Conservation (phyloP, 371 early-diverging fungal species). For the Batrachochytrium dendrobatidis region DNA sequence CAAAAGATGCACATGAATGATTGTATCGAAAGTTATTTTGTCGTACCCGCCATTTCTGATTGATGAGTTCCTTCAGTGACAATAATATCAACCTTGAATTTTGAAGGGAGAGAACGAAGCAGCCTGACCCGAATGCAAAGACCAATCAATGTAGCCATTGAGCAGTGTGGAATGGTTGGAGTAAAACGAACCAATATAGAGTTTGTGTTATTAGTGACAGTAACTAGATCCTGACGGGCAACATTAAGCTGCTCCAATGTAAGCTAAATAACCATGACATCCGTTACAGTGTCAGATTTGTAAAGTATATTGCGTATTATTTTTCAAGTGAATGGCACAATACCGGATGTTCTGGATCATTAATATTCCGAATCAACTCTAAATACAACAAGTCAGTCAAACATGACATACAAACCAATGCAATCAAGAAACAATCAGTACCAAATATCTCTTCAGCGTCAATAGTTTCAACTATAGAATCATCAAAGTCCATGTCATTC, state of each 20-base stretch:
- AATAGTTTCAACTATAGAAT: conserved; percentile 61
- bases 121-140: conserved; percentile 93
- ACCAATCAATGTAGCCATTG: conserved; percentile 99
- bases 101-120: conserved; percentile 71
- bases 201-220: conserved; percentile 60
- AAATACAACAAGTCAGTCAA: neutral
- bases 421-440: conserved; percentile 9
- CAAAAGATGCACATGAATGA: neutral
- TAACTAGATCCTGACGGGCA: conserved; percentile 75
- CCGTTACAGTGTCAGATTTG: neutral
- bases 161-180: conserved; percentile 99
- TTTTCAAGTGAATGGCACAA: conserved; percentile 16
- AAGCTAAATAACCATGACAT: conserved; percentile 32
- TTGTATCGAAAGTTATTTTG: no score
- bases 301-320: neutral
- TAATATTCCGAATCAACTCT: conserved; percentile 93
- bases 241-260: conserved; percentile 94
- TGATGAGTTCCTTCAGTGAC: conserved; percentile 95
- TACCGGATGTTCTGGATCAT: conserved; percentile 97
- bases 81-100: conserved; percentile 86
- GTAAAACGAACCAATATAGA: conserved; percentile 77
- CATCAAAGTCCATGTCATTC: conserved; percentile 57
- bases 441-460: conserved; percentile 85
- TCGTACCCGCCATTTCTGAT: conserved; percentile 75
- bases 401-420: neutral